phyloP scores from a whole-genome alignment of 768 basidiomycete species.

The Pisolithus tinctorius region DNA sequence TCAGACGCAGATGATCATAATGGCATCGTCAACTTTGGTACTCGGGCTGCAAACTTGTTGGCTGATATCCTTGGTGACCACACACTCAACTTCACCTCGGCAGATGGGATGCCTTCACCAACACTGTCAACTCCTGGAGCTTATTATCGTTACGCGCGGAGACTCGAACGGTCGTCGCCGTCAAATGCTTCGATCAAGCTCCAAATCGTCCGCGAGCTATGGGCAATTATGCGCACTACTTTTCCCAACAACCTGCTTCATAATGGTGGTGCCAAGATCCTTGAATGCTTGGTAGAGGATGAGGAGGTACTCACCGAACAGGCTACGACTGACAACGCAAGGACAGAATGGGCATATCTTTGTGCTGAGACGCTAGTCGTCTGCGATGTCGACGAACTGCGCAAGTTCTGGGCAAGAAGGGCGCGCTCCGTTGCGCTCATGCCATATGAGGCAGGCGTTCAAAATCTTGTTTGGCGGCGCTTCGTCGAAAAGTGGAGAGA shows the following conservation, averaged over 20 bases:
- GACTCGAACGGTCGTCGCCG: conserved; percentile 1
- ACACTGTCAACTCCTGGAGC: conserved; percentile 4
- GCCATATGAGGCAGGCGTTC: conserved; percentile 35
- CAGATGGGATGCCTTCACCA: conserved; percentile 13
- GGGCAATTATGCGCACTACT: conserved; percentile 38
- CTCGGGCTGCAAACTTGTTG: conserved; percentile 37
- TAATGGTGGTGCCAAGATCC: conserved; percentile 38
- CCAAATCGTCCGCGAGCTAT: conserved; percentile 51
- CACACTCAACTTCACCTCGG: conserved; percentile 35
- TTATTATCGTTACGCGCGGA: not conserved
- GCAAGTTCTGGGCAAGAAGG: conserved; percentile 44
- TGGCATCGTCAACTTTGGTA: conserved; percentile 33
- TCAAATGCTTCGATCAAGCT: conserved; percentile 50
- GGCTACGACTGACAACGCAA: conserved; percentile 37
- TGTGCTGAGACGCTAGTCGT: conserved; percentile 48
- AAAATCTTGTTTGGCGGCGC: conserved; percentile 49
- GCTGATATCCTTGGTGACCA: conserved; percentile 42
- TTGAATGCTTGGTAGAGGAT: conserved; percentile 42
- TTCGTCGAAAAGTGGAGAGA: conserved; percentile 53
- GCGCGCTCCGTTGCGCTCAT: conserved; percentile 14
- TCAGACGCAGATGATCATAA: conserved; percentile 40
- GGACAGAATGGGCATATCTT: conserved; percentile 51
- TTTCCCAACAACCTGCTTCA: conserved; percentile 39
- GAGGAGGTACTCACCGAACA: conserved; percentile 37
- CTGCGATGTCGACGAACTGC: conserved; percentile 41